phyloP scores from a whole-genome alignment of 2,329 filamentous ascomycete genomes.

The Beauveria rudraprayagi region DNA sequence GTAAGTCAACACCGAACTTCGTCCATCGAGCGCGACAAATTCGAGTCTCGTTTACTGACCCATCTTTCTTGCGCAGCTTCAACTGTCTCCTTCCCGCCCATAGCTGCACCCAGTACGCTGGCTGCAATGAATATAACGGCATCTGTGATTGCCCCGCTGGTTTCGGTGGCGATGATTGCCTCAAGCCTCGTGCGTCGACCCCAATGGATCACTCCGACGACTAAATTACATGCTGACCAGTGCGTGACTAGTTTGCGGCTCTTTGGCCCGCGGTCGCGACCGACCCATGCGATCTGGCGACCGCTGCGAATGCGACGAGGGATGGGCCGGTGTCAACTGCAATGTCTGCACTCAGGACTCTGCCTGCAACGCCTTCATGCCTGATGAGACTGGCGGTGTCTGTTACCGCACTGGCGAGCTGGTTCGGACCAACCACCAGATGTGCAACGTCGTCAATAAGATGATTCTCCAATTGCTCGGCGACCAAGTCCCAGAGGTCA shows the following conservation, averaged over 20 bases:
- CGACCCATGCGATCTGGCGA: slow-evolving; percentile 64
- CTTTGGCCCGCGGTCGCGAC: slow-evolving; percentile 71
- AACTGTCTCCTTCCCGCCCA: slow-evolving; percentile 95
- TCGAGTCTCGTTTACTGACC: not conserved
- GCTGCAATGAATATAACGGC: slow-evolving; percentile 82
- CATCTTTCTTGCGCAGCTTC: slow-evolving; percentile 52
- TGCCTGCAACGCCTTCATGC: slow-evolving; percentile 84
- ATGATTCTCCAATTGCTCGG: slow-evolving; percentile 86
- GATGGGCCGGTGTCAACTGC: slow-evolving; percentile 96
- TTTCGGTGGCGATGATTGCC: slow-evolving; percentile 90
- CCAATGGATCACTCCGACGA: not conserved
- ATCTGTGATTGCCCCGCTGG: slow-evolving; percentile 89
- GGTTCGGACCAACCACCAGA: slow-evolving; percentile 92
- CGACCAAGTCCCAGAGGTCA: slow-evolving; percentile 81
- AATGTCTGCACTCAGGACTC: slow-evolving; percentile 82
- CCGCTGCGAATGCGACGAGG: slow-evolving; percentile 78
- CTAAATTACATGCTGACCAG: not conserved
- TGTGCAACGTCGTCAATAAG: slow-evolving; percentile 93
- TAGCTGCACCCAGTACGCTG: slow-evolving; percentile 81
- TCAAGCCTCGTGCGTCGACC: slow-evolving; percentile 57
- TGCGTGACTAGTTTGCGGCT: slow-evolving; percentile 63
- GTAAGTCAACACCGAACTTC: slow-evolving; percentile 30
- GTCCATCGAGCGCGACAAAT: slow-evolving; percentile 20
- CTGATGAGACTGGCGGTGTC: slow-evolving; percentile 69
- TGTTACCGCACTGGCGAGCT: slow-evolving; percentile 89